Percentiles rank a stretch among this genome's conserved stretches.
These are phyloP conservation scores for Globisporangium spinosum DNA, from an alignment of 352 stramenopile genomes.

Conservation along the genomic window DNA sequence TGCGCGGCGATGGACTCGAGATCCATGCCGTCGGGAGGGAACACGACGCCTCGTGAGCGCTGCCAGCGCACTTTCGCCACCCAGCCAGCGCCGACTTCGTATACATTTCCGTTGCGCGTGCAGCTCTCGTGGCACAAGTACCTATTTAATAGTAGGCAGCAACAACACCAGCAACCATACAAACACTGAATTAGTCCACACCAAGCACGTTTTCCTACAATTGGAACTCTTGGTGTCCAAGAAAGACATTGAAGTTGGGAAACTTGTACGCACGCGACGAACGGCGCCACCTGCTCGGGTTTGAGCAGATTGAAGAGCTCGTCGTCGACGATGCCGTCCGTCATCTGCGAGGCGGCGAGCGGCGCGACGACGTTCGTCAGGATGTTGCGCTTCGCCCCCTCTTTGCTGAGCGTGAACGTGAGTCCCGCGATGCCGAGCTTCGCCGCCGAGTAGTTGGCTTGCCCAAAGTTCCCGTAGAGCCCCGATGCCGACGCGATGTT, in stretches of 20 bases:
- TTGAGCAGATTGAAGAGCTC: slow-evolving; percentile 63
- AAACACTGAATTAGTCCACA: background rate
- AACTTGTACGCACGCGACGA: slow-evolving; percentile 41
- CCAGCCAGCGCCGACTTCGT: slow-evolving; percentile 83
- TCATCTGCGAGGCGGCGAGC: slow-evolving; percentile 84
- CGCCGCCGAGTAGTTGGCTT: slow-evolving; percentile 85
- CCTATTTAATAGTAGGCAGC: slow-evolving; percentile 14
- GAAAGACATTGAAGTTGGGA: background rate
- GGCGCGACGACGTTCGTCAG: slow-evolving; percentile 80
- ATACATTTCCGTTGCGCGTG: slow-evolving; percentile 65
- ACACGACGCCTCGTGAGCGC: slow-evolving; percentile 53
- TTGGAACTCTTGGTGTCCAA: background rate
- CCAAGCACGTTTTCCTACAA: background rate
- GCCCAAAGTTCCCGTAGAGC: slow-evolving; percentile 88
- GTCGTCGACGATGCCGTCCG: slow-evolving; percentile 65
- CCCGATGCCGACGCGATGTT: slow-evolving; percentile 80
- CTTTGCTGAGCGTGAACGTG: slow-evolving; percentile 87
- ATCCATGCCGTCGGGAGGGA: slow-evolving; percentile 41
- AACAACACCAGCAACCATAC: background rate
- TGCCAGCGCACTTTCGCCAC: slow-evolving; percentile 77
- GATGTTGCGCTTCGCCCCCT: slow-evolving; percentile 75
- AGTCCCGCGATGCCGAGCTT: slow-evolving; percentile 93
- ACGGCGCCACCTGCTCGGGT: slow-evolving; percentile 73
- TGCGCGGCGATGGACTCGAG: slow-evolving; percentile 44
- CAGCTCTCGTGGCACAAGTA: slow-evolving; percentile 84